phyloP scores from a whole-genome alignment of 2,329 filamentous ascomycete genomes.

The Aspergillus jensenii region DNA sequence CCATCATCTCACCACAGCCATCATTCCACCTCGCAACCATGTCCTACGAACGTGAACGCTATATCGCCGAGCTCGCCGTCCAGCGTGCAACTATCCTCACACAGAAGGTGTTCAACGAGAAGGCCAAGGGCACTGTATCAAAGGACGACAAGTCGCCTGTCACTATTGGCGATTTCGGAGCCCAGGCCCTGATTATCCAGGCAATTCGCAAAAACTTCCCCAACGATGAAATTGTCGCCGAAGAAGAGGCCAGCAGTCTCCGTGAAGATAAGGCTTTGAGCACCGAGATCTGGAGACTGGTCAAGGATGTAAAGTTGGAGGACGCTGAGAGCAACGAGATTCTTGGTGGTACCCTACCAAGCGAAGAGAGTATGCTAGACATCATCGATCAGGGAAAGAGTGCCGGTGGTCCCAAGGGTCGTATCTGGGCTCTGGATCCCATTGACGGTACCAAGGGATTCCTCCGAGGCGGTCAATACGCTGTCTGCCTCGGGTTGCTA shows the following conservation, averaged over 20 bases:
- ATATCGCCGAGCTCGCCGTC: constrained; percentile 82
- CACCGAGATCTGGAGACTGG: constrained; percentile 80
- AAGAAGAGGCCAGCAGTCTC: constrained; percentile 85
- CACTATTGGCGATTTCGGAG: constrained; percentile 96
- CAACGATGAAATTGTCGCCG: constrained; percentile 84
- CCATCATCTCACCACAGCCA: constrained; percentile 18
- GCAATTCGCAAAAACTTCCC: constrained; percentile 90
- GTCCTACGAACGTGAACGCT: constrained; percentile 73
- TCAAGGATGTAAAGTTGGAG: constrained; percentile 68
- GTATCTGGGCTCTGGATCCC: constrained; percentile 95
- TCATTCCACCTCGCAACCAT: constrained; percentile 32
- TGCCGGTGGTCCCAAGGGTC: constrained; percentile 39
- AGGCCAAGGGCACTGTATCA: constrained; percentile 88
- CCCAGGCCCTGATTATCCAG: constrained; percentile 91
- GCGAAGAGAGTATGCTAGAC: constrained; percentile 61
- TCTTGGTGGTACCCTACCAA: constrained; percentile 68
- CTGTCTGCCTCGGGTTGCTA: constrained; percentile 87
- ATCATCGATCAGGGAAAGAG: constrained; percentile 57
- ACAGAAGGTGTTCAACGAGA: constrained; percentile 77
- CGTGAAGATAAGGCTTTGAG: constrained; percentile 69
- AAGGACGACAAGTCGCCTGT: constrained; percentile 97
- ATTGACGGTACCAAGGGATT: constrained; percentile 99
- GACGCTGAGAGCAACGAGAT: constrained; percentile 64
- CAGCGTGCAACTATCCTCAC: constrained; percentile 77
- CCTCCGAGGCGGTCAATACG: constrained; percentile 92